phyloP scores from a whole-genome alignment of 2,329 filamentous ascomycete genomes.

The Monosporascus sp. region DNA sequence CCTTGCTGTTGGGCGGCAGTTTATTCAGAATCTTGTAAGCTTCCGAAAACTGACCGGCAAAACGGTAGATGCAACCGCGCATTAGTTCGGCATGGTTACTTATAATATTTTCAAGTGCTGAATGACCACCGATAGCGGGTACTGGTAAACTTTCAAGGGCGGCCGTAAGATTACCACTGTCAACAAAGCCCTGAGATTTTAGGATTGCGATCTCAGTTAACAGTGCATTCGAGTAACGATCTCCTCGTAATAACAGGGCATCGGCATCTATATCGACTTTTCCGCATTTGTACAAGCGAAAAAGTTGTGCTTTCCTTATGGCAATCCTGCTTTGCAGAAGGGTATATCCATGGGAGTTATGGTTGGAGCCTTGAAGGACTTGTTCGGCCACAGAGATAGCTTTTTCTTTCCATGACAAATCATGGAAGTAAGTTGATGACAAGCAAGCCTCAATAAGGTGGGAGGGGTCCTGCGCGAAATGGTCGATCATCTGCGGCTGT shows the following conservation, averaged over 20 bases:
- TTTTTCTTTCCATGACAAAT: slow-evolving; percentile 2
- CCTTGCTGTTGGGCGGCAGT: too few species aligned
- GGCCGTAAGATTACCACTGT: neutral
- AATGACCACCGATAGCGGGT: neutral
- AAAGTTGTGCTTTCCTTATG: neutral
- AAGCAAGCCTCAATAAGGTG: slow-evolving; percentile 4
- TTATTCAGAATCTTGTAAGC: neutral
- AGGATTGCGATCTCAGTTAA: slow-evolving; percentile 3
- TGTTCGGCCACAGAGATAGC: neutral
- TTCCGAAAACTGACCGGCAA: slow-evolving; percentile 5
- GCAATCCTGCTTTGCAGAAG: neutral
- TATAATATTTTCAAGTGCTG: neutral
- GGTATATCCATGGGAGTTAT: neutral
- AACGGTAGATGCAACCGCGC: slow-evolving; percentile 5
- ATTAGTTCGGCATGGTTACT: slow-evolving; percentile 1
- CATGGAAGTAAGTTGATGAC: slow-evolving; percentile 3
- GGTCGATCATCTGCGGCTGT: neutral
- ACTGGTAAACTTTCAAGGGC: neutral
- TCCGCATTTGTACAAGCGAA: neutral
- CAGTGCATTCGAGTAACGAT: slow-evolving; percentile 3
- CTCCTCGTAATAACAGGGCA: neutral
- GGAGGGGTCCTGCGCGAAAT: neutral
- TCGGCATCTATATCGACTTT: neutral
- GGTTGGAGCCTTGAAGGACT: neutral
- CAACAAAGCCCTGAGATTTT: neutral